Conservation (phyloP, 2,329 filamentous ascomycete genomes). For the Eutypa lata region DNA sequence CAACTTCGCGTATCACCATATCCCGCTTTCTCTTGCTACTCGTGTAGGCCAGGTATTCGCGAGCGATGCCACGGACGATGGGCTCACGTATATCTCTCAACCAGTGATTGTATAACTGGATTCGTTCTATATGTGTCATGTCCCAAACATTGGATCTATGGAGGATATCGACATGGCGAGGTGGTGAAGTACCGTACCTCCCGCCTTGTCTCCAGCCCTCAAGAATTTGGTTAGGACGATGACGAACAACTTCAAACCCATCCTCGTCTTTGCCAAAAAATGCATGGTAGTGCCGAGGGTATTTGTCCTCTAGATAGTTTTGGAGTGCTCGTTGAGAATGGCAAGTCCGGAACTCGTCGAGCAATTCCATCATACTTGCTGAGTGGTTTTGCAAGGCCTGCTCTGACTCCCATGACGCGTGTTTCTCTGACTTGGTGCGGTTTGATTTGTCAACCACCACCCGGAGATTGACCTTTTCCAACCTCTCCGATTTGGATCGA, state of each 20-base stretch:
- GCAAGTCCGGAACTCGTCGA: background rate
- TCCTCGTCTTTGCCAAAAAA: slow-evolving; percentile 27
- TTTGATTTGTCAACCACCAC: slow-evolving; percentile 26
- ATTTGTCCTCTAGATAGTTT: slow-evolving; percentile 13
- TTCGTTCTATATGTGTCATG: slow-evolving; percentile 22
- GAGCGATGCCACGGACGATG: slow-evolving; percentile 7
- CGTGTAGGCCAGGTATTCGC: slow-evolving; percentile 7
- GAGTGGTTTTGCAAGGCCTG: slow-evolving; percentile 9
- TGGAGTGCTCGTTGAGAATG: slow-evolving; percentile 11
- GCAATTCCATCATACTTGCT: background rate
- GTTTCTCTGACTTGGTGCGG: slow-evolving; percentile 38
- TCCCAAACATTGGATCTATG: slow-evolving; percentile 8
- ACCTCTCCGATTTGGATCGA: slow-evolving; percentile 50
- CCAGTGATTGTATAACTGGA: slow-evolving; percentile 28
- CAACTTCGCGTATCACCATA: slow-evolving; percentile 26
- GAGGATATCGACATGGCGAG: slow-evolving; percentile 8
- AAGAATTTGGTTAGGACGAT: slow-evolving; percentile 10
- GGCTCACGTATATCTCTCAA: slow-evolving; percentile 19
- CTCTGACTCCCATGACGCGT: slow-evolving; percentile 23
- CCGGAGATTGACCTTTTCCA: slow-evolving; percentile 50
- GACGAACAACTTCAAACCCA: slow-evolving; percentile 20
- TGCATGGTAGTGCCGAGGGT: slow-evolving; percentile 18
- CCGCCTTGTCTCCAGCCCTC: slow-evolving; percentile 17
- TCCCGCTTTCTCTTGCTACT: slow-evolving; percentile 13
- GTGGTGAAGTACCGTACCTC: background rate